These are phyloP conservation scores for Tremellales sp. DNA, from an alignment of 1,284 basidiomycete species.

Conservation along the genomic window DNA sequence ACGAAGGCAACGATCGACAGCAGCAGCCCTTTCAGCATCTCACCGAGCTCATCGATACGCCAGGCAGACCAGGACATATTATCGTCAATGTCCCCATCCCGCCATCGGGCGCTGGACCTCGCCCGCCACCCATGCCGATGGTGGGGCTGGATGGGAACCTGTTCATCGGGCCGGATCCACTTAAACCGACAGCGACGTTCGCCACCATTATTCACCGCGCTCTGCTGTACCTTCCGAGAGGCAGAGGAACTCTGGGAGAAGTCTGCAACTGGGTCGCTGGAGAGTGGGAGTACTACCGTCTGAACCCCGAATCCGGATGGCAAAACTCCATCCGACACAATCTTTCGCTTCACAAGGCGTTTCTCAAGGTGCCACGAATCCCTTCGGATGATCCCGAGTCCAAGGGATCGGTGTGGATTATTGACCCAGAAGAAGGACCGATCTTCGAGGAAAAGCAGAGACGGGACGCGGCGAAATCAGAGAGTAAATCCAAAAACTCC, in stretches of 20 bases:
- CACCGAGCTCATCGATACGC: constrained; percentile 42
- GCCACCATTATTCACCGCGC: constrained; percentile 48
- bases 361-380: constrained; percentile 77
- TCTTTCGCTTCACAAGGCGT: constrained; percentile 76
- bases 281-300: constrained; percentile 82
- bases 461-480: constrained; percentile 38
- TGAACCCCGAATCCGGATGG: constrained; percentile 75
- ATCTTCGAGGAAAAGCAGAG: constrained; percentile 47
- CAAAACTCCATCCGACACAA: constrained; percentile 93
- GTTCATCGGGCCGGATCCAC: constrained; percentile 47
- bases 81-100: constrained; percentile 46
- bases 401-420: constrained; percentile 84
- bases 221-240: constrained; percentile 50
- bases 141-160: constrained; percentile 45
- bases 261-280: constrained; percentile 88
- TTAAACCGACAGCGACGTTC: constrained; percentile 48
- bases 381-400: constrained; percentile 72
- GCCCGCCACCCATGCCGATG: constrained; percentile 41
- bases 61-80: constrained; percentile 42
- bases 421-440: constrained; percentile 61
- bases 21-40: constrained; percentile 36
- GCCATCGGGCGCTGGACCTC: constrained; percentile 43
- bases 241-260: constrained; percentile 84
- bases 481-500: constrained; percentile 46
- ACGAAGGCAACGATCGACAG: constrained; percentile 21